phyloP scores from a whole-genome alignment of 2,329 filamentous ascomycete genomes.

The Nemania diffusa region DNA sequence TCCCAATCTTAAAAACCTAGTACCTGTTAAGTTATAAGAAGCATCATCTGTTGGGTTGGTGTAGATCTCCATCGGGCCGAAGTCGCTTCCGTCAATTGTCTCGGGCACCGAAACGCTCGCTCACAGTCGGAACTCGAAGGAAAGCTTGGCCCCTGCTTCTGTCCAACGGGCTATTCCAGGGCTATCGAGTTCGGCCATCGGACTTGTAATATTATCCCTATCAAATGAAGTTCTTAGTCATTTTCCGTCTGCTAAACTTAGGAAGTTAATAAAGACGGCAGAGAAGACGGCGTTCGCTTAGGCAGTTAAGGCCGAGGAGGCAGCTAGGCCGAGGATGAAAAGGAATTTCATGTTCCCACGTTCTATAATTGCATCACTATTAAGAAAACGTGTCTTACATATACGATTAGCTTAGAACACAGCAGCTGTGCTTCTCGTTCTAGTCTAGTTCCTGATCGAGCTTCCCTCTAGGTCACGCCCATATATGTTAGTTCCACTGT shows the following conservation, averaged over 20 bases:
- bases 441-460: too few species aligned
- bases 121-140: constrained; percentile 33
- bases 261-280: constrained; percentile 30
- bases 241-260: constrained; percentile 25
- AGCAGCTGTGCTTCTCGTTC: too few species aligned
- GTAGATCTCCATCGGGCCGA: constrained; percentile 34
- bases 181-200: constrained; percentile 30
- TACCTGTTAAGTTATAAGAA: constrained; percentile 13
- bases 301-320: neutral
- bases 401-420: too few species aligned
- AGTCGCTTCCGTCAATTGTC: constrained; percentile 26
- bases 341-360: constrained; percentile 24
- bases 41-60: constrained; percentile 19
- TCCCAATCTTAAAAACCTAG: constrained; percentile 37
- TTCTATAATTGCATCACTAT: too few species aligned
- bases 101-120: constrained; percentile 24
- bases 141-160: constrained; percentile 25
- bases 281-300: constrained; percentile 33
- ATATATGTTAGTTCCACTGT: too few species aligned
- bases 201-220: constrained; percentile 23
- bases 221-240: constrained; percentile 30
- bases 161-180: constrained; percentile 31
- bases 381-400: too few species aligned
- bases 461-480: too few species aligned
- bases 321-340: neutral